Conservation (phyloP, 2,329 filamentous ascomycete species). For the Trichoderma sp. region DNA sequence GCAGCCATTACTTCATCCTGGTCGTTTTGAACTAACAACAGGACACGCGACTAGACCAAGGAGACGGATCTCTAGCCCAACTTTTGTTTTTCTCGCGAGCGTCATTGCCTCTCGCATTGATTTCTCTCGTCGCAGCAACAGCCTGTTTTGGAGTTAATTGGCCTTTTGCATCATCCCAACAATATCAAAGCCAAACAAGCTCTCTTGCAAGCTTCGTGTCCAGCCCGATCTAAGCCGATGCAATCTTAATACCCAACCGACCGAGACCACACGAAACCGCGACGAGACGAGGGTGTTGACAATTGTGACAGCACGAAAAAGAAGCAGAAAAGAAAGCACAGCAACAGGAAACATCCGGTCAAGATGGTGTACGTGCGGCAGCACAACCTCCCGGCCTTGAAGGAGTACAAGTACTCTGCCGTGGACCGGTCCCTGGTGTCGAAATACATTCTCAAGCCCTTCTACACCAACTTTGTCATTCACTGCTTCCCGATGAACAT, state of each 20-base stretch:
- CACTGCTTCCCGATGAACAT: constrained; percentile 93
- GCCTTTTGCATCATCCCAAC: neutral
- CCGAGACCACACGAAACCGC: neutral
- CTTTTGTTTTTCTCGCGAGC: neutral
- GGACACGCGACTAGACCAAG: constrained; percentile 3
- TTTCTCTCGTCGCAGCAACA: neutral
- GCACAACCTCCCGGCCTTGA: constrained; percentile 82
- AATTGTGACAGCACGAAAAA: neutral
- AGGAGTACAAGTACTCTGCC: constrained; percentile 91
- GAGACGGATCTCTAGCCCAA: neutral
- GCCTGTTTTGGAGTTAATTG: neutral
- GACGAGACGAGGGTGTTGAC: neutral
- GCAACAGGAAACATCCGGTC: constrained; percentile 3
- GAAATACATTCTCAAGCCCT: constrained; percentile 94
- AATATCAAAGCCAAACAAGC: too few species aligned
- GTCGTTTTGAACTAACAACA: constrained; percentile 1
- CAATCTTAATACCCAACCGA: constrained; percentile 5
- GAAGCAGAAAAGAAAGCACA: neutral
- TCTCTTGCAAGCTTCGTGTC: neutral
- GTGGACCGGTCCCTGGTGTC: constrained; percentile 90
- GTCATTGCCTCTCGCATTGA: neutral
- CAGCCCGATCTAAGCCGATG: neutral
- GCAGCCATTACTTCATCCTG: constrained; percentile 2
- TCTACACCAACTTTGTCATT: constrained; percentile 94
- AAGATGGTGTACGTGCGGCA: constrained; percentile 95